A percentile compares a stretch with the other conserved stretches of the same genome.
These are phyloP conservation scores for Nematocida major DNA, from an alignment of 371 early-diverging fungal species.

Conservation along the genomic window DNA sequence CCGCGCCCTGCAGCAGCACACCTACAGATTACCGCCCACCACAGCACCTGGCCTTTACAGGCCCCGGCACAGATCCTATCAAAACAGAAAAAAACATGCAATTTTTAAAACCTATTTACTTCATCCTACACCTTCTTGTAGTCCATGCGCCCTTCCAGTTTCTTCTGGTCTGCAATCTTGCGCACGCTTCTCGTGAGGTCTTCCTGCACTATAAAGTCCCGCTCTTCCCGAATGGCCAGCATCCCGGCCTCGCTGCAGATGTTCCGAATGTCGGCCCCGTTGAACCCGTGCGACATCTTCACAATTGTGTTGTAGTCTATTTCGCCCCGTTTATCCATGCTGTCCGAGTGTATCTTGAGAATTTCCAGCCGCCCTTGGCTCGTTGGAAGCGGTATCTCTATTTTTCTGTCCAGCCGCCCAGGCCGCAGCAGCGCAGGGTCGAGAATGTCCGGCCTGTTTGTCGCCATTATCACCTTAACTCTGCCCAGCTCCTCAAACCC, in stretches of 20 bases:
- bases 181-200: constrained; percentile 98
- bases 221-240: constrained; percentile 97
- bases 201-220: constrained; percentile 90
- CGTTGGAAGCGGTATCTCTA: constrained; percentile 93
- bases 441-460: constrained; percentile 94
- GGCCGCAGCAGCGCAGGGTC: constrained; percentile 95
- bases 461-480: constrained; percentile 98
- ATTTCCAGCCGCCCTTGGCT: constrained; percentile 84
- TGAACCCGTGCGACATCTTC: constrained; percentile 92
- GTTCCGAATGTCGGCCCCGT: constrained; percentile 96
- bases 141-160: constrained; percentile 91
- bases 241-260: constrained; percentile 98
- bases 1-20: neutral
- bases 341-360: constrained; percentile 84
- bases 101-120: neutral
- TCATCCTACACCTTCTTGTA: constrained; percentile 66
- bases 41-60: no score
- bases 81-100: neutral
- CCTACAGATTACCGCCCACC: no score
- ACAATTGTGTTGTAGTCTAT: constrained; percentile 86
- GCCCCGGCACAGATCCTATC: neutral
- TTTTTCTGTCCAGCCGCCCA: constrained; percentile 92
- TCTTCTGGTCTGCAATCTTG: constrained; percentile 93
- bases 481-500: constrained; percentile 95
- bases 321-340: constrained; percentile 87